Base-by-base conservation (phyloP, 306 rosid genomes). In the Parietaria judaica region DNA sequence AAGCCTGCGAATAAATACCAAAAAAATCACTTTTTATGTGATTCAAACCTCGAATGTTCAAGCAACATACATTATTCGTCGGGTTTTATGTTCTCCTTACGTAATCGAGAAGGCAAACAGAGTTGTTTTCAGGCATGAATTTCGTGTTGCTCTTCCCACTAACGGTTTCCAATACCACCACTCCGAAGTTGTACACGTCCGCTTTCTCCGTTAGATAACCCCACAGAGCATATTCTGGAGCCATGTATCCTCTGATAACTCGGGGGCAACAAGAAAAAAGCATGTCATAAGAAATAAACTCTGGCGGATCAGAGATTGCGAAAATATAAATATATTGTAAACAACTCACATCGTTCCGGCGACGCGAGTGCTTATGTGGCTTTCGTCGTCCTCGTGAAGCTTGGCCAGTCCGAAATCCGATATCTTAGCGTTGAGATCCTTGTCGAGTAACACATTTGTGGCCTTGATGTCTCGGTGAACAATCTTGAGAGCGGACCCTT, bases 381-480 rank as follows among this genome's bases (percentile, higher is more conserved):
- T 75, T 34, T 77, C 69, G 15, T 80, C 81, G 56, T 77, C 84
- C 41, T 83, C 78, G 43, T 75, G 66, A 15, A 83, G 84, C 69
- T 60, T 86, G 54, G 86, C 86, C 81, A 82, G 70, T 11, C 94
- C 86, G 57, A 70, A 82, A 60, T 80, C 81, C 11, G 82, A 83
- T 59, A 80, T 86, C 67, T 72, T 82, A 3, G 89, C 78, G 43
- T 67, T 76, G 41, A 78, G 66, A 56, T 80, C 63, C 39, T 51
- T 36, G 45, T 80, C 85, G 61, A 85, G 76, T 43, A 85, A 60
- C 57, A 85, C 83, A 63, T 79, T 81, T 14, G 73, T 80, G 31
- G 95, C 73, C 73, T 86, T 86, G 76, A 83, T 86, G 71, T 86
- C 89, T 51, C 95, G 80, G 6, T 86, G 85, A 60, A 86, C 87